phyloP scores from a whole-genome alignment of 345 rosid species.

The Bruguiera parviflora region DNA sequence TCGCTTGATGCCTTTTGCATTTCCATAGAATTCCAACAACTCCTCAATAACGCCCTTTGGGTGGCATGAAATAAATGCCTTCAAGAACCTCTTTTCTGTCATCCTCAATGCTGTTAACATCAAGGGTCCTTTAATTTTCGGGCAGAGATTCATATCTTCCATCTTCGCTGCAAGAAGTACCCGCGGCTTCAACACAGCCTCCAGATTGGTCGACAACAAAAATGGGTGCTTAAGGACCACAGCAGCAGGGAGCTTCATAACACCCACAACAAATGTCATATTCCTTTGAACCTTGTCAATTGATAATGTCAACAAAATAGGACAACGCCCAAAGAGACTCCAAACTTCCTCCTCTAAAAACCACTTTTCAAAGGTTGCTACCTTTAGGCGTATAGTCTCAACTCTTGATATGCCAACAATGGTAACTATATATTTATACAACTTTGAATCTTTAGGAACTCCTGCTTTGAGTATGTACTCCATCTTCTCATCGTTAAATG shows the following conservation, averaged over 20 bases:
- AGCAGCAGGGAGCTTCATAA: slow-evolving; percentile 55
- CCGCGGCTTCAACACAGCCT: slow-evolving; percentile 59
- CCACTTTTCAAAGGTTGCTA: slow-evolving; percentile 69
- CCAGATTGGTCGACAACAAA: slow-evolving; percentile 53
- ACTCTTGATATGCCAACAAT: slow-evolving; percentile 62
- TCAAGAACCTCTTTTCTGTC: slow-evolving; percentile 58
- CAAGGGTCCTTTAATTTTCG: slow-evolving; percentile 36
- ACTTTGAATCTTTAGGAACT: slow-evolving; percentile 48
- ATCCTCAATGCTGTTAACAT: slow-evolving; percentile 57
- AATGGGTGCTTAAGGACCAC: slow-evolving; percentile 46
- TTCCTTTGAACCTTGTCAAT: slow-evolving; percentile 81
- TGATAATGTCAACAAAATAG: slow-evolving; percentile 53
- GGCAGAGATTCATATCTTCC: slow-evolving; percentile 55
- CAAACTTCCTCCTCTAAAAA: slow-evolving; percentile 62
- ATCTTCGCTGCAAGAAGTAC: slow-evolving; percentile 48
- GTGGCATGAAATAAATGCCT: slow-evolving; percentile 57
- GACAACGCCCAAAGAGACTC: slow-evolving; percentile 56
- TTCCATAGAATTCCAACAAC: slow-evolving; percentile 49
- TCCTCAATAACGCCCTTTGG: slow-evolving; percentile 46
- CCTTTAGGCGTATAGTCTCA: slow-evolving; percentile 64
- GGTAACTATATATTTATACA: slow-evolving; percentile 66
- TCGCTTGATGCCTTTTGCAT: slow-evolving; percentile 49
- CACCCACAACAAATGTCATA: slow-evolving; percentile 72
- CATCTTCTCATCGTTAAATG: slow-evolving; percentile 54
- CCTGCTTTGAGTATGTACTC: slow-evolving; percentile 57